Conservation (phyloP, 345 rosid species). For the Eucalyptus tenuipes region DNA sequence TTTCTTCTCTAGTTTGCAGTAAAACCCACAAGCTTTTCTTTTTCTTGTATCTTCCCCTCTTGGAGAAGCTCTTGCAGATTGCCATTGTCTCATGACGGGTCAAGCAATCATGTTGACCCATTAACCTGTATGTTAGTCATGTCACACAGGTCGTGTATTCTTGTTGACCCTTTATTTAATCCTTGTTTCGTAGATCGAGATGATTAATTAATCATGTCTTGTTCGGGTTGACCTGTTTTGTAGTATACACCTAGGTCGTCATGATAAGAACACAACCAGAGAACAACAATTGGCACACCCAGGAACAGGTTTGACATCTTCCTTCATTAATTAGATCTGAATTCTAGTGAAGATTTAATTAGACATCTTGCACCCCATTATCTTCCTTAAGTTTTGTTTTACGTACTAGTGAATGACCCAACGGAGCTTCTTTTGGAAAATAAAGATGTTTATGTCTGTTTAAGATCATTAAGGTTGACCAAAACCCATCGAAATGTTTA, state of each 20-base stretch:
- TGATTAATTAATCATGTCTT: not conserved
- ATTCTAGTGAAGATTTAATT: not conserved
- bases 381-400: not conserved
- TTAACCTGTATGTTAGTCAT: not conserved
- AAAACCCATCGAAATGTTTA: not conserved
- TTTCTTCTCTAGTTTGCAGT: not conserved
- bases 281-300: not conserved
- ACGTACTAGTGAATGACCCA: not conserved
- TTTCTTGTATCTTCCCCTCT: not conserved
- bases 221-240: not conserved
- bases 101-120: not conserved
- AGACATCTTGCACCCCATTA: not conserved
- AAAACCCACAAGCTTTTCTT: not conserved
- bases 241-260: not conserved
- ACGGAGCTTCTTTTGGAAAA: not conserved
- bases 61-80: not conserved
- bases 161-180: not conserved
- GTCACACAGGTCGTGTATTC: not conserved
- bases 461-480: not conserved
- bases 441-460: not conserved
- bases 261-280: not conserved
- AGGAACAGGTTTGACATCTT: not conserved
- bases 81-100: not conserved
- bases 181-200: not conserved
- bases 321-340: not conserved